phyloP scores from a whole-genome alignment of 257 asterid genomes.

The Solanum habrochaites region DNA sequence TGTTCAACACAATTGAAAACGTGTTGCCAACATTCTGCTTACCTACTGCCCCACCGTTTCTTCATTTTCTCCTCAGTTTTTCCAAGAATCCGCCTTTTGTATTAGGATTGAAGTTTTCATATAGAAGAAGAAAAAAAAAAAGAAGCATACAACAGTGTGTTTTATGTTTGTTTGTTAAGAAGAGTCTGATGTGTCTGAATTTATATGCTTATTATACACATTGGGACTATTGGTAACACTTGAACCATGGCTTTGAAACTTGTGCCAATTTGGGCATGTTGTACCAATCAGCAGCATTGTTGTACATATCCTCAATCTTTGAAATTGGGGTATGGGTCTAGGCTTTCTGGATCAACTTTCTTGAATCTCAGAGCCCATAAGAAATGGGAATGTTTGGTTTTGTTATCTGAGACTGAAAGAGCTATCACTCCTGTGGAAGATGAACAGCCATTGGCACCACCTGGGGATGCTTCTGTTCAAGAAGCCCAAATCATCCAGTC shows the following conservation, averaged over 20 bases:
- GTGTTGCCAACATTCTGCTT: constrained; percentile 26
- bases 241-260: constrained; percentile 31
- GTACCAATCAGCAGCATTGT: constrained; percentile 14
- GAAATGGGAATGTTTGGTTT: constrained; percentile 40
- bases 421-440: constrained; percentile 44
- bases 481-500: constrained; percentile 24
- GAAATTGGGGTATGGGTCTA: constrained; percentile 17
- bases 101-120: not conserved
- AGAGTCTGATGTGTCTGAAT: constrained; percentile 25
- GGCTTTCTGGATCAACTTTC: constrained; percentile 9
- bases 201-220: not conserved
- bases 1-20: constrained; percentile 7
- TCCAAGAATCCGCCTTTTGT: not conserved
- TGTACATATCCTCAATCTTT: not conserved
- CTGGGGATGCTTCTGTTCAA: constrained; percentile 10
- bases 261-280: constrained; percentile 26
- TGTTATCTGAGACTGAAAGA: constrained; percentile 22
- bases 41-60: constrained; percentile 12
- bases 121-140: not conserved
- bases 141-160: not conserved
- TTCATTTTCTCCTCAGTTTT: not conserved
- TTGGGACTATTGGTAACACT: constrained; percentile 18
- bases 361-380: constrained; percentile 31
- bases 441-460: constrained; percentile 40
- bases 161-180: not conserved